Conservation (phyloP, 1,284 basidiomycete species). For the Cystobasidiaceae sp. region DNA sequence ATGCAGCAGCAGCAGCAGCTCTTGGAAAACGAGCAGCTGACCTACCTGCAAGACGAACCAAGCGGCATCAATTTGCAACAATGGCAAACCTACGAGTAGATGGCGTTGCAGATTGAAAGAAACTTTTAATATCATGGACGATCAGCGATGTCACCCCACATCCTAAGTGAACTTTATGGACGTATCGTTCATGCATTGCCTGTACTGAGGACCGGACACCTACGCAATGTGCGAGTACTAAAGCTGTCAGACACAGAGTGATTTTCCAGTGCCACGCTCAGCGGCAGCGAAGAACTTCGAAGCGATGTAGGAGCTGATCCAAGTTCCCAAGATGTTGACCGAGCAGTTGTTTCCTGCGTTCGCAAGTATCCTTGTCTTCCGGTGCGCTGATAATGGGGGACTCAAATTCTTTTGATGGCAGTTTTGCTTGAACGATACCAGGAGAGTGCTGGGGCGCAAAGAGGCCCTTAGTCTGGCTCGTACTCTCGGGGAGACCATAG, state of each 20-base stretch:
- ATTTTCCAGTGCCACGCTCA: background rate
- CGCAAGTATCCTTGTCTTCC: background rate
- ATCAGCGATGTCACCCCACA: too few species aligned
- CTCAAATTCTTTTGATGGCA: background rate
- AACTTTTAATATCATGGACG: too few species aligned
- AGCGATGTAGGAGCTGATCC: conserved; percentile 20
- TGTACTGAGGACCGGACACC: background rate
- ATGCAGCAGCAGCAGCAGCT: background rate
- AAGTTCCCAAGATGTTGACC: conserved; percentile 19
- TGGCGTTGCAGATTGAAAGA: too few species aligned
- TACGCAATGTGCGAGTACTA: background rate
- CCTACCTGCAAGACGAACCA: too few species aligned
- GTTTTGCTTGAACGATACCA: background rate
- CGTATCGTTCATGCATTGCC: too few species aligned
- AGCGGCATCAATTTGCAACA: too few species aligned
- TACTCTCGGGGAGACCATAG: background rate
- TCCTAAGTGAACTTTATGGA: too few species aligned
- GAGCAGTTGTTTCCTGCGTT: conserved; percentile 4
- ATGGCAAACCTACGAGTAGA: too few species aligned
- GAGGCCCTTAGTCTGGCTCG: conserved; percentile 6
- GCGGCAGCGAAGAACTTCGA: conserved; percentile 15
- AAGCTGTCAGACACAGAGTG: background rate
- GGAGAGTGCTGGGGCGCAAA: background rate
- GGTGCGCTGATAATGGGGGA: background rate
- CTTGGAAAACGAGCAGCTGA: background rate